Percentiles rank a stretch among this genome's conserved stretches.
Evolutionary conservation across 768 basidiomycete genomes (phyloP).

Genomic region (Leccinellum luteum): DNA sequence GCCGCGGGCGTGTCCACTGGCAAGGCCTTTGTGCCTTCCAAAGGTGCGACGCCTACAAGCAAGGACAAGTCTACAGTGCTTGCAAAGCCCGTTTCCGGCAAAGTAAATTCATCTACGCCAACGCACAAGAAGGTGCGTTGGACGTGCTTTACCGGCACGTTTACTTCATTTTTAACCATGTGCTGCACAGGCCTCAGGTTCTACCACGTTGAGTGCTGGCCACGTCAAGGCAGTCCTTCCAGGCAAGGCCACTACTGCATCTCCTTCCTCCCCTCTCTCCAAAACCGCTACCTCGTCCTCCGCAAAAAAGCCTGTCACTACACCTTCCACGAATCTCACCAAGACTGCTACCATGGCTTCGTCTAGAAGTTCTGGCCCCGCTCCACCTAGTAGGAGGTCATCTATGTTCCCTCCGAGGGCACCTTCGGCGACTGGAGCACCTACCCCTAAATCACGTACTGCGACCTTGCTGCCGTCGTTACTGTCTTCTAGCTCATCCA

Average conservation of each 20-base stretch:
- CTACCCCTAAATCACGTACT: slow-evolving; percentile 39
- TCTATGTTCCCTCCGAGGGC: slow-evolving; percentile 36
- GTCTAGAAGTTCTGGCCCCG: slow-evolving; percentile 31
- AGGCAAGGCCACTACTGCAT: slow-evolving; percentile 39
- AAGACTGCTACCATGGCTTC: slow-evolving; percentile 35
- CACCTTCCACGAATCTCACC: slow-evolving; percentile 29
- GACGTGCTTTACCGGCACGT: slow-evolving; percentile 15
- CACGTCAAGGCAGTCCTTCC: slow-evolving; percentile 43
- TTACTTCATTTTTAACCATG: slow-evolving; percentile 27
- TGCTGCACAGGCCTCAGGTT: slow-evolving; percentile 52
- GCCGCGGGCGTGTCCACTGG: slow-evolving; percentile 20
- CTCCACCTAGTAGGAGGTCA: slow-evolving; percentile 32
- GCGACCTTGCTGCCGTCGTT: slow-evolving; percentile 29
- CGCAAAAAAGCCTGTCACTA: slow-evolving; percentile 27
- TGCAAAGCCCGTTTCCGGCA: slow-evolving; percentile 43
- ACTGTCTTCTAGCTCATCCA: slow-evolving; percentile 20
- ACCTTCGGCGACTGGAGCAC: slow-evolving; percentile 38
- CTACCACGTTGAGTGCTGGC: slow-evolving; percentile 65
- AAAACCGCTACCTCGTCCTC: slow-evolving; percentile 30
- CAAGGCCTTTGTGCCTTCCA: slow-evolving; percentile 27
- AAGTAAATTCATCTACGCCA: slow-evolving; percentile 50
- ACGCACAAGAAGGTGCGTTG: slow-evolving; percentile 66
- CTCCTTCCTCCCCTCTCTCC: slow-evolving; percentile 32
- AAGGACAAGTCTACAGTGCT: slow-evolving; percentile 38
- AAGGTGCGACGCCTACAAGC: slow-evolving; percentile 20